phyloP scores from a whole-genome alignment of 2,329 filamentous ascomycete species.

The Nigrospora osmanthi region DNA sequence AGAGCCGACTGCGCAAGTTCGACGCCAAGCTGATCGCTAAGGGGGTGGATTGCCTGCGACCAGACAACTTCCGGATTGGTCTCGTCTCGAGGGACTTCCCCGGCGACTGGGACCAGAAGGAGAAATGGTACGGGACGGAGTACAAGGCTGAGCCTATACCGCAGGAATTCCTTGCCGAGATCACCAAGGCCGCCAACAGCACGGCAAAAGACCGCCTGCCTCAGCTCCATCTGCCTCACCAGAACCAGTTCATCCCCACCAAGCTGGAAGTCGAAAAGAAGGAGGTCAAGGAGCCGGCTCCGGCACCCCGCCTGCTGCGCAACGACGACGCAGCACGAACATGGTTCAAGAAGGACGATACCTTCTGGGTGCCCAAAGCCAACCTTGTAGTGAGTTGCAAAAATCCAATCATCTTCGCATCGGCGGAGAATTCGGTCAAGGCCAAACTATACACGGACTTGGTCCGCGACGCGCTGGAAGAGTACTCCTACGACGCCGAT shows the following conservation, averaged over 20 bases:
- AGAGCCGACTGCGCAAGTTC: slow-evolving; percentile 70
- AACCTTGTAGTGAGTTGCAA: slow-evolving; percentile 75
- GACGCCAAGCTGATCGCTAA: slow-evolving; percentile 68
- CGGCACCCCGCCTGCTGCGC: slow-evolving; percentile 72
- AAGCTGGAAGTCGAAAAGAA: slow-evolving; percentile 93
- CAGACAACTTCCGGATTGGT: slow-evolving; percentile 83
- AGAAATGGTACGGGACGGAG: slow-evolving; percentile 97
- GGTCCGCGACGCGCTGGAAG: slow-evolving; percentile 79
- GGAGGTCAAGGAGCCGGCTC: slow-evolving; percentile 67
- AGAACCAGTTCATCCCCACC: slow-evolving; percentile 92
- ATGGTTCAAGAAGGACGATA: slow-evolving; percentile 99
- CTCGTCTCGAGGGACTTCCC: slow-evolving; percentile 79
- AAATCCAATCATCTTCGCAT: slow-evolving; percentile 71
- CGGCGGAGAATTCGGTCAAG: slow-evolving; percentile 71
- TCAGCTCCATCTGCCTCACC: slow-evolving; percentile 78
- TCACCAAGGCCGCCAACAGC: slow-evolving; percentile 56
- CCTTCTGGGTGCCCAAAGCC: slow-evolving; percentile 95
- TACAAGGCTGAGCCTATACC: slow-evolving; percentile 80
- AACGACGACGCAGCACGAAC: slow-evolving; percentile 74
- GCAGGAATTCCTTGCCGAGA: slow-evolving; percentile 61
- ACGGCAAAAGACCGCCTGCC: slow-evolving; percentile 51
- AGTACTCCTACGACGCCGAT: slow-evolving; percentile 95
- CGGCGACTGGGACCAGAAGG: slow-evolving; percentile 76
- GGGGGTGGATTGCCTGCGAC: slow-evolving; percentile 65
- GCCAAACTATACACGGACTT: slow-evolving; percentile 75